Percentiles rank a stretch among this genome's conserved stretches.
These are phyloP conservation scores for Ambispora gerdemannii DNA, from an alignment of 192 early-diverging fungal genomes.

Conservation along the genomic window DNA sequence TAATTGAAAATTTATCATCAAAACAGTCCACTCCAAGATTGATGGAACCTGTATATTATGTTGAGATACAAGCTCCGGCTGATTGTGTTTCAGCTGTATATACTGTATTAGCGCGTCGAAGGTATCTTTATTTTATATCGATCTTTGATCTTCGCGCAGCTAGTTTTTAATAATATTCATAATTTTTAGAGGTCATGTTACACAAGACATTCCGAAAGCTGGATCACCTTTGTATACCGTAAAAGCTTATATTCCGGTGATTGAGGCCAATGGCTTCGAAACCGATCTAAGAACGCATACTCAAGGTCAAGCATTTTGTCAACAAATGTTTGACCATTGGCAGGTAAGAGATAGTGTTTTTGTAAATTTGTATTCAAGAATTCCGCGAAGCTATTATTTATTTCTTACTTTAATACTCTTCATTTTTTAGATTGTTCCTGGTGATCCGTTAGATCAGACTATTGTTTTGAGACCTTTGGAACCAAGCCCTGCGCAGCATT, in stretches of 20 bases:
- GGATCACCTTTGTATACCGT: slow-evolving; percentile 93
- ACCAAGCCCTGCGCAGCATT: slow-evolving; percentile 77
- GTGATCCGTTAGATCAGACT: slow-evolving; percentile 89
- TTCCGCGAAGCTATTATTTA: too few species aligned
- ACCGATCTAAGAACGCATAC: slow-evolving; percentile 95
- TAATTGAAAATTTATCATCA: neutral
- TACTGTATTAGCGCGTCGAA: slow-evolving; percentile 84
- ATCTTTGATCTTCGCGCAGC: neutral
- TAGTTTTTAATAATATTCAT: slow-evolving; percentile 15
- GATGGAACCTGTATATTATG: slow-evolving; percentile 96
- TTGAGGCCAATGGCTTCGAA: slow-evolving; percentile 95
- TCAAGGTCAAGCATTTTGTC: slow-evolving; percentile 95
- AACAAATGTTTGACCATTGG: slow-evolving; percentile 99
- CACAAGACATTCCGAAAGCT: slow-evolving; percentile 89
- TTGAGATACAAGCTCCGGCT: slow-evolving; percentile 95
- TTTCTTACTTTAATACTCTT: neutral
- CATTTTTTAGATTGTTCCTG: slow-evolving; percentile 70
- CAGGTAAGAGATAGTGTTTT: slow-evolving; percentile 47
- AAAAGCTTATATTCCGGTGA: slow-evolving; percentile 91
- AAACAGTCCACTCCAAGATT: slow-evolving; percentile 83
- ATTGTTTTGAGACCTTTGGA: slow-evolving; percentile 88
- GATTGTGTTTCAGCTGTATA: slow-evolving; percentile 95
- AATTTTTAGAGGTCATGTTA: slow-evolving; percentile 82
- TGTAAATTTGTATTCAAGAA: too few species aligned
- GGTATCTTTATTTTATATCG: slow-evolving; percentile 33